Evolutionary conservation across 2,329 filamentous ascomycete genomes (phyloP).

Genomic region (Phyllosticta citribraziliensis): DNA sequence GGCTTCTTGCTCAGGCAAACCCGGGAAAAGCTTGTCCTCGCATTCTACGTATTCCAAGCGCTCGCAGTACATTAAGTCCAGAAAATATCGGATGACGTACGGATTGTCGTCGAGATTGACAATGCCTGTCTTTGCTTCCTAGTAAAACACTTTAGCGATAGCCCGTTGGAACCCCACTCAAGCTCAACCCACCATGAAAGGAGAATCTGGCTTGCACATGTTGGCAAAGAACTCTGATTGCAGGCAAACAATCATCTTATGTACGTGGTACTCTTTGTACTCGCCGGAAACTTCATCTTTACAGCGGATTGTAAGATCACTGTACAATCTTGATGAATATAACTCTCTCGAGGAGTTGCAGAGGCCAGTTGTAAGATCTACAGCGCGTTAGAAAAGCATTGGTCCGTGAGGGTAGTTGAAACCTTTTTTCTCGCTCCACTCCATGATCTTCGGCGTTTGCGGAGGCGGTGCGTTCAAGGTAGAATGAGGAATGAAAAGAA

Average conservation of each 20-base stretch:
- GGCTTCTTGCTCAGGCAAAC: background rate
- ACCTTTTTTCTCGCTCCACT: no score
- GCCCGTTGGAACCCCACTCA: background rate
- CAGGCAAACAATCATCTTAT: background rate
- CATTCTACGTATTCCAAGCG: background rate
- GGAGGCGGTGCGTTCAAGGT: no score
- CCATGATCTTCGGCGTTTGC: no score
- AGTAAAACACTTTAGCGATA: background rate
- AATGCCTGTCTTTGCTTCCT: constrained; percentile 1
- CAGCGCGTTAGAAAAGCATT: no score
- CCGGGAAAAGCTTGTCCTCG: background rate
- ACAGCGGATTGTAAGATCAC: background rate
- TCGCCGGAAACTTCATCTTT: background rate
- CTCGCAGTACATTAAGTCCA: background rate
- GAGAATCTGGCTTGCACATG: background rate
- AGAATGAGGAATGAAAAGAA: no score
- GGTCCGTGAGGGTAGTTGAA: no score
- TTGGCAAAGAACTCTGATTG: background rate
- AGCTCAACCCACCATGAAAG: background rate
- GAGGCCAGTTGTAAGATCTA: no score
- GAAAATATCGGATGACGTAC: background rate
- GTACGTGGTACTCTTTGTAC: background rate
- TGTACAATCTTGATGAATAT: background rate
- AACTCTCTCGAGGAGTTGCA: no score
- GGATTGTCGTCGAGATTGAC: background rate